Percentiles rank a stretch among this genome's conserved stretches.
These are phyloP conservation scores for Coemansia sp. DNA, from an alignment of 192 early-diverging fungal genomes.

Conservation along the genomic window DNA sequence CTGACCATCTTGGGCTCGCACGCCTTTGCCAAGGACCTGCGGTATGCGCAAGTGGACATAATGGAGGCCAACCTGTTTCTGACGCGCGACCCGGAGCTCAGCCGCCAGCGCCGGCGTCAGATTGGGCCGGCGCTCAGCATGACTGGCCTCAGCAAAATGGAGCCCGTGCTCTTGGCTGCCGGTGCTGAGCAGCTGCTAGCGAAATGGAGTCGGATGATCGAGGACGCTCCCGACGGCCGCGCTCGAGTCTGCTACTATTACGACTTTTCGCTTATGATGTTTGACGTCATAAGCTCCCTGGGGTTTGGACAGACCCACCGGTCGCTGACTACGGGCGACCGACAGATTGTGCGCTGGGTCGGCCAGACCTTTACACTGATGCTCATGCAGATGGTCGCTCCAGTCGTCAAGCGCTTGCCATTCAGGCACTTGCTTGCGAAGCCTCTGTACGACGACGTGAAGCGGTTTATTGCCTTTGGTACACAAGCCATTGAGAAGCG, in stretches of 20 bases:
- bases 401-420: slow-evolving; percentile 16
- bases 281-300: slow-evolving; percentile 44
- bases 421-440: slow-evolving; percentile 12
- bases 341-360: slow-evolving; percentile 30
- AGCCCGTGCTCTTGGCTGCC: slow-evolving; percentile 30
- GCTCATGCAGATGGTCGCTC: slow-evolving; percentile 25
- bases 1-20: slow-evolving; percentile 34
- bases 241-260: slow-evolving; percentile 25
- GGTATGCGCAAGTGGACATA: slow-evolving; percentile 35
- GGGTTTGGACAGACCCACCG: slow-evolving; percentile 41
- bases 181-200: slow-evolving; percentile 24
- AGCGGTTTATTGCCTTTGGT: slow-evolving; percentile 25
- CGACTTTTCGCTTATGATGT: slow-evolving; percentile 40
- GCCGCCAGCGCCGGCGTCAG: slow-evolving; percentile 31
- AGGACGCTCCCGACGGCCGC: background rate
- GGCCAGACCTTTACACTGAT: slow-evolving; percentile 28
- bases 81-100: slow-evolving; percentile 42
- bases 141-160: slow-evolving; percentile 31
- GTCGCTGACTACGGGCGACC: slow-evolving; percentile 40
- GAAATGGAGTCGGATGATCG: slow-evolving; percentile 34
- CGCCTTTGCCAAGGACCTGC: slow-evolving; percentile 33
- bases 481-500: slow-evolving; percentile 26
- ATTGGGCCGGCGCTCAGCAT: slow-evolving; percentile 32
- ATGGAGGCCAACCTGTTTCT: slow-evolving; percentile 42
- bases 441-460: slow-evolving; percentile 17